phyloP scores from a whole-genome alignment of 179 eudicot genomes.

The Spergularia azorica region DNA sequence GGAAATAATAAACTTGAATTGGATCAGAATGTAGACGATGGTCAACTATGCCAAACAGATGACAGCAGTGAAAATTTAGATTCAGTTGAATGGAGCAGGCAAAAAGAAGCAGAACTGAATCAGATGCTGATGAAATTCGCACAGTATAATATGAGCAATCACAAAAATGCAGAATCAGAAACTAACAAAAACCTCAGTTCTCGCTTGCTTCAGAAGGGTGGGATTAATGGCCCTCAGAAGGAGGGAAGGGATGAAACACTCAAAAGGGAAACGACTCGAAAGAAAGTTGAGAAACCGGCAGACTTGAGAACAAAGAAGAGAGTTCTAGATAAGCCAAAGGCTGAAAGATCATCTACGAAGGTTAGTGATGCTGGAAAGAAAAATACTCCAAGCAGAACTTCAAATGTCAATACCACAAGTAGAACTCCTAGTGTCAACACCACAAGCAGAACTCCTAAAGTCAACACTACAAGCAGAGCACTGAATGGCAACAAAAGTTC shows the following conservation, averaged over 20 bases:
- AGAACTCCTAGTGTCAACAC: neutral
- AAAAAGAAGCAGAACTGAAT: conserved; percentile 83
- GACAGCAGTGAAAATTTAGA: conserved; percentile 55
- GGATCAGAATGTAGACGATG: conserved; percentile 37
- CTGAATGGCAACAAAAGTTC: conserved; percentile 31
- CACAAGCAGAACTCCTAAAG: conserved; percentile 5
- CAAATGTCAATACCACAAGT: conserved; percentile 28
- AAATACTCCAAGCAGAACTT: conserved; percentile 39
- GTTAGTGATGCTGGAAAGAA: conserved; percentile 40
- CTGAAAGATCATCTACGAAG: conserved; percentile 48
- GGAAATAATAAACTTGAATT: conserved; percentile 27
- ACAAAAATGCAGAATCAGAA: conserved; percentile 34
- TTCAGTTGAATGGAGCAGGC: conserved; percentile 79
- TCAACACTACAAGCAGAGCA: conserved; percentile 16
- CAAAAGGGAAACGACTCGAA: conserved; percentile 44
- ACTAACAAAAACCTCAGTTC: conserved; percentile 36
- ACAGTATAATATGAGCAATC: conserved; percentile 58
- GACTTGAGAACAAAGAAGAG: conserved; percentile 50
- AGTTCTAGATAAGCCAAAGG: conserved; percentile 57
- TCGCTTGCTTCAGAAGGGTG: conserved; percentile 45
- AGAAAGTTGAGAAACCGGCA: conserved; percentile 61
- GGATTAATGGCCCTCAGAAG: conserved; percentile 48
- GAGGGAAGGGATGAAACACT: conserved; percentile 62
- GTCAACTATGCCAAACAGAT: conserved; percentile 40
- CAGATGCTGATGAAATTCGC: conserved; percentile 80